These are phyloP conservation scores for Stygiomarasmius scandens DNA, from an alignment of 1,284 basidiomycete genomes.

Conservation along the genomic window DNA sequence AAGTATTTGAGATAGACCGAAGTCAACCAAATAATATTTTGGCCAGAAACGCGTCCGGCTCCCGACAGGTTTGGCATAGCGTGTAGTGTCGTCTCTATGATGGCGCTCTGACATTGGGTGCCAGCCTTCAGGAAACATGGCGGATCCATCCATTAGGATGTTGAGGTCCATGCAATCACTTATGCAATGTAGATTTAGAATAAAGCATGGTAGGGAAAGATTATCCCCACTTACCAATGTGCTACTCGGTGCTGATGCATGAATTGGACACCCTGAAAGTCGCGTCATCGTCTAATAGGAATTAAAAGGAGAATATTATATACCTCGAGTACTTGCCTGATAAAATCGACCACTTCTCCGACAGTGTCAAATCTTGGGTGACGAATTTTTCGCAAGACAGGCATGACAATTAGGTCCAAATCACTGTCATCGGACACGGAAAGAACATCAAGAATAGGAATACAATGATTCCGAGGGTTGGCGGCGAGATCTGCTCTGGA, in stretches of 20 bases:
- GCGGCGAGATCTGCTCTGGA: neutral
- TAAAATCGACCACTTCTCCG: slow-evolving; percentile 22
- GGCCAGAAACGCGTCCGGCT: too few species aligned
- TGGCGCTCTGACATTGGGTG: too few species aligned
- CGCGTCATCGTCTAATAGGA: neutral
- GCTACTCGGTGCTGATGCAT: slow-evolving; percentile 12
- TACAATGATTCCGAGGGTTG: slow-evolving; percentile 15
- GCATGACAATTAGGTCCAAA: slow-evolving; percentile 19
- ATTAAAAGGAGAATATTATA: neutral
- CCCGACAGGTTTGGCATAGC: too few species aligned
- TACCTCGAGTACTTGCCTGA: slow-evolving; percentile 24
- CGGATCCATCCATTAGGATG: too few species aligned
- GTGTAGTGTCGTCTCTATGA: too few species aligned
- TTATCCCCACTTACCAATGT: too few species aligned
- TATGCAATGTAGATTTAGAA: too few species aligned
- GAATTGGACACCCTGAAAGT: slow-evolving; percentile 10
- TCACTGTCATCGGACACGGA: slow-evolving; percentile 3
- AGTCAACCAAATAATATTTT: too few species aligned
- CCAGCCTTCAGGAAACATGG: too few species aligned
- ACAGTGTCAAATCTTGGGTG: slow-evolving; percentile 21
- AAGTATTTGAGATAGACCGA: too few species aligned
- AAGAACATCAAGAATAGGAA: slow-evolving; percentile 12
- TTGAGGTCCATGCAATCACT: too few species aligned
- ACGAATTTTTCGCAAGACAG: slow-evolving; percentile 12
- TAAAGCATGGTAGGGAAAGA: too few species aligned